Base-by-base conservation (phyloP, 306 rosid genomes). In the Malus sieversii region DNA sequence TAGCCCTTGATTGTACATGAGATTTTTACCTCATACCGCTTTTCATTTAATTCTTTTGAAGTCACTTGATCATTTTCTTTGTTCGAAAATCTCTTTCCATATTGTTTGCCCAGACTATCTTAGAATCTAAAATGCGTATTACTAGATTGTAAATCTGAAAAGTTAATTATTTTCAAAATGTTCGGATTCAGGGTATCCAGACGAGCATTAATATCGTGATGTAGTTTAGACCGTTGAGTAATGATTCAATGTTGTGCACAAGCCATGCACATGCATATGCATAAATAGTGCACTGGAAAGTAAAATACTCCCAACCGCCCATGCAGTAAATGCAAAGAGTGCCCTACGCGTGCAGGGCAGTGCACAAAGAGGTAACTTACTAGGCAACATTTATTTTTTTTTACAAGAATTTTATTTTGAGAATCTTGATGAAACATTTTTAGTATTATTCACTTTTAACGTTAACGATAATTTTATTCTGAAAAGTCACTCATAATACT, bases 401-500 rank as follows among this genome's bases (percentile, higher is more conserved):
- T 25, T 25, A 25, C 25, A 25, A 25, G 25, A 25, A 25, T 25
- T 25, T 25, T 25, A 1, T 25, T 32, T 33, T 33, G 38, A 33
- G 1, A 5, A 33, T 33, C 3, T 5, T 33, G 1, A 33, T 5
- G 1, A 5, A 33, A 33, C 0, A 5, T 0, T 33, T 32, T 32
- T 32, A 5, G 35, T 32, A 32, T 0, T 32, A 0, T 32, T 32
- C 1, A 5, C 3, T 32, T 32, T 30, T 30, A 30, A 30, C 1
- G 33, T 33, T 33, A 33, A 33, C 0, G 0, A 33, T 0, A 33
- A 5, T 33, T 33, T 33, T 5, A 33, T 33, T 7, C 0, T 33
- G 1, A 33, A 33, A 33, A 33, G 1, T 33, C 0, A 33, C 7
- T 33, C 7, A 0, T 33, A 0, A 5, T 33, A 33, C 6, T 33